A percentile compares a stretch with the other conserved stretches of the same genome.
Conservation (phyloP, 177 flowering plant species). For the Telopea speciosissima region DNA sequence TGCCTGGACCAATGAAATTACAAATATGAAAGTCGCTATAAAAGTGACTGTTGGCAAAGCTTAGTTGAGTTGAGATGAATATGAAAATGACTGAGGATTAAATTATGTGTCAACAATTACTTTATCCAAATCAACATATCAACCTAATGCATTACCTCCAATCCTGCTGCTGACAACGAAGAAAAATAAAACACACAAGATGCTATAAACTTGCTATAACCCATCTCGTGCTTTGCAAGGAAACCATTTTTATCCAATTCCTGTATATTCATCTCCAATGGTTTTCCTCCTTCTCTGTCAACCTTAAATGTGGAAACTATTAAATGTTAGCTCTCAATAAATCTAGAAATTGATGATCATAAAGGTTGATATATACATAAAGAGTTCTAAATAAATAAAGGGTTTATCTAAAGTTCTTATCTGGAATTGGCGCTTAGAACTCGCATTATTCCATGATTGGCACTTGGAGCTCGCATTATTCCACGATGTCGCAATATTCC, state of each 20-base stretch:
- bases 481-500: no score
- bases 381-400: neutral
- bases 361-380: neutral
- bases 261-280: conserved; percentile 49
- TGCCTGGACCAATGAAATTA: conserved; percentile 30
- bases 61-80: no score
- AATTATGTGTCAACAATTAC: no score
- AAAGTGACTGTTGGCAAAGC: no score
- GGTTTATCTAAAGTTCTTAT: conserved; percentile 3
- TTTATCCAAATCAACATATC: neutral
- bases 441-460: conserved; percentile 57
- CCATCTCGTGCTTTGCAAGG: conserved; percentile 38
- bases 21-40: neutral
- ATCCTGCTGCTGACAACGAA: conserved; percentile 13
- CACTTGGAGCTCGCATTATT: no score
- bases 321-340: conserved; percentile 13
- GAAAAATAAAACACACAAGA: conserved; percentile 57
- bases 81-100: no score
- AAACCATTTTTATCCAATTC: conserved; percentile 51
- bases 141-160: conserved; percentile 25
- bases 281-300: conserved; percentile 91
- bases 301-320: conserved; percentile 43
- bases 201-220: conserved; percentile 44
- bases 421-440: neutral
- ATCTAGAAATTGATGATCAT: neutral